A percentile compares a stretch with the other conserved stretches of the same genome.
These are phyloP conservation scores for Amniculicola lignicola DNA, from an alignment of 495 filamentous ascomycete genomes.

Conservation along the genomic window DNA sequence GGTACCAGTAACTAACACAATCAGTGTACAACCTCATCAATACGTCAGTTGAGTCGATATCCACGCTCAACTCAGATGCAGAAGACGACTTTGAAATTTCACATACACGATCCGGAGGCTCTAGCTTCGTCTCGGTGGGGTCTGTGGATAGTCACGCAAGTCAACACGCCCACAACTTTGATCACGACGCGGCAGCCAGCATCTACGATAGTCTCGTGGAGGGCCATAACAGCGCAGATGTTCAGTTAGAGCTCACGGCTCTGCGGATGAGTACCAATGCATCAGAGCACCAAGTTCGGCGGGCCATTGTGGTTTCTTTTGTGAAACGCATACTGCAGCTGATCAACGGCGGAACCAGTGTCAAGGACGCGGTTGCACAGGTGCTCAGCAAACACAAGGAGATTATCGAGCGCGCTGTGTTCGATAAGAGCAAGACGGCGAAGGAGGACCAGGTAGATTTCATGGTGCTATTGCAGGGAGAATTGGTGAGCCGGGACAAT, in stretches of 20 bases:
- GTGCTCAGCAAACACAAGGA: slow-evolving; percentile 56
- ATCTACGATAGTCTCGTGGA: slow-evolving; percentile 77
- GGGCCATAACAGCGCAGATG: slow-evolving; percentile 72
- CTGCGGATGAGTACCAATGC: slow-evolving; percentile 86
- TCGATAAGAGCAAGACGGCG: slow-evolving; percentile 52
- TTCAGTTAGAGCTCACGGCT: slow-evolving; percentile 85
- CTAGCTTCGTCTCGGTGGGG: slow-evolving; percentile 52
- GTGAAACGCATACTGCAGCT: slow-evolving; percentile 76
- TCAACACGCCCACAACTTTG: slow-evolving; percentile 65
- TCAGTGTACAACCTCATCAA: slow-evolving; percentile 67
- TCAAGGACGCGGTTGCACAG: slow-evolving; percentile 60
- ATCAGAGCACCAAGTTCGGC: slow-evolving; percentile 79
- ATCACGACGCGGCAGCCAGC: slow-evolving; percentile 79
- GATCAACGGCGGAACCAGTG: slow-evolving; percentile 51
- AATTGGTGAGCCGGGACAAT: slow-evolving; percentile 57
- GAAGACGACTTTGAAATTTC: slow-evolving; percentile 33
- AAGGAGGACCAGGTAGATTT: slow-evolving; percentile 81
- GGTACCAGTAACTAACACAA: slow-evolving; percentile 29
- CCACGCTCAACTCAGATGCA: slow-evolving; percentile 58
- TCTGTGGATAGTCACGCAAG: slow-evolving; percentile 54
- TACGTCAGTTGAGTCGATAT: slow-evolving; percentile 73
- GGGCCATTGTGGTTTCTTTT: slow-evolving; percentile 79
- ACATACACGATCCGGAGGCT: slow-evolving; percentile 45
- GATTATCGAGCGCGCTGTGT: slow-evolving; percentile 57
- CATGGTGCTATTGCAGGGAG: slow-evolving; percentile 73